Conservation (phyloP, 2,329 filamentous ascomycete genomes). For the Clarireedia monteithiana region DNA sequence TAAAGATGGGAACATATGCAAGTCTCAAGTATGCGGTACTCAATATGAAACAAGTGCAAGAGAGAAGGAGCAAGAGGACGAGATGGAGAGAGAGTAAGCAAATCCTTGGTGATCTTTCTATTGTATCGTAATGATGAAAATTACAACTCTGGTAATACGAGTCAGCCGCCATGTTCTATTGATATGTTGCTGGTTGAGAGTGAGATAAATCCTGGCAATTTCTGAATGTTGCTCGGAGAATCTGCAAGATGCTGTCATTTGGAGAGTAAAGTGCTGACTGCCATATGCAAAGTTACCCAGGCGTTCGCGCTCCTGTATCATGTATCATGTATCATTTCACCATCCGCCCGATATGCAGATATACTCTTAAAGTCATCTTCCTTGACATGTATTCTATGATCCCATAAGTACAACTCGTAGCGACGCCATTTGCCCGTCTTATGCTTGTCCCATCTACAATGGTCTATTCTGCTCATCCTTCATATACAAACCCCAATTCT, state of each 20-base stretch:
- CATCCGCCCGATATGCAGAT: no score
- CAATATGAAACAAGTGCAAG: not conserved
- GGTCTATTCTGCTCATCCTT: not conserved
- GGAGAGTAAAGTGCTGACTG: constrained; percentile 1
- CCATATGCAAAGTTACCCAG: not conserved
- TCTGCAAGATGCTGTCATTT: not conserved
- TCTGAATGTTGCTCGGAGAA: constrained; percentile 30
- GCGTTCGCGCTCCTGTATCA: no score
- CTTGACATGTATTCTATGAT: no score
- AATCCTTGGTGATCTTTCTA: not conserved
- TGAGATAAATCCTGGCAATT: constrained; percentile 40
- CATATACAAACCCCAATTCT: constrained; percentile 62
- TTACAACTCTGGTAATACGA: constrained; percentile 43
- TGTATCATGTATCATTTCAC: no score
- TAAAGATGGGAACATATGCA: constrained; percentile 50
- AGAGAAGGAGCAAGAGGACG: not conserved
- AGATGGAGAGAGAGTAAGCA: not conserved
- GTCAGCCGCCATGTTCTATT: constrained; percentile 37
- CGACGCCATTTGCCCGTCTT: not conserved
- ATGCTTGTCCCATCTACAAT: not conserved
- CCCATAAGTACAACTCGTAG: no score
- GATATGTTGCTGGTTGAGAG: constrained; percentile 38
- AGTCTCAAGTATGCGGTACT: not conserved
- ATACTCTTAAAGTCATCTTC: no score
- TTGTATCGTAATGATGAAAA: constrained; percentile 24